Percentiles rank a stretch among this genome's conserved stretches.
Conservation (phyloP, 2,329 filamentous ascomycete genomes). For the Aspergillus novofumigatus region DNA sequence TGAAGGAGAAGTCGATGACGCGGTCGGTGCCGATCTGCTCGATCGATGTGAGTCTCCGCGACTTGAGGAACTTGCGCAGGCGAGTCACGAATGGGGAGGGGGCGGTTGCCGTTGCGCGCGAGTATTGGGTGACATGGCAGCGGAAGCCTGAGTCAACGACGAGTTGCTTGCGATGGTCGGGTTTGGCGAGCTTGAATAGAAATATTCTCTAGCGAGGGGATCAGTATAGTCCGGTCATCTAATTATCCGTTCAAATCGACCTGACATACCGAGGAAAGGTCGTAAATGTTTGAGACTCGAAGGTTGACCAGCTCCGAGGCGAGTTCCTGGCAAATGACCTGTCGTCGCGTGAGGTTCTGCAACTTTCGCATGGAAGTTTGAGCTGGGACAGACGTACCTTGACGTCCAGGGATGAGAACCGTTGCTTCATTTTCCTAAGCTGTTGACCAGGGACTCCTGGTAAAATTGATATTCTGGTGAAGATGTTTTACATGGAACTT, state of each 20-base stretch:
- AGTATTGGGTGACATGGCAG: slow-evolving; percentile 88
- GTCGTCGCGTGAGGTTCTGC: slow-evolving; percentile 8
- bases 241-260: slow-evolving; percentile 1
- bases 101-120: slow-evolving; percentile 75
- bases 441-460: slow-evolving; percentile 9
- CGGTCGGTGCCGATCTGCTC: slow-evolving; percentile 87
- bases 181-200: slow-evolving; percentile 90
- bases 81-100: slow-evolving; percentile 83
- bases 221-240: not conserved
- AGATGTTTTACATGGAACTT: slow-evolving; percentile 15
- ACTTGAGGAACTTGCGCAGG: slow-evolving; percentile 83
- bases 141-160: slow-evolving; percentile 94
- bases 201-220: slow-evolving; percentile 66
- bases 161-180: slow-evolving; percentile 81
- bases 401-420: slow-evolving; percentile 56
- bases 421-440: slow-evolving; percentile 50
- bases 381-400: slow-evolving; percentile 38
- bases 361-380: not conserved
- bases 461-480: slow-evolving; percentile 2
- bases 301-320: slow-evolving; percentile 69
- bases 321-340: slow-evolving; percentile 95
- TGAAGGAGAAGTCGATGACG: slow-evolving; percentile 88
- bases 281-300: slow-evolving; percentile 90
- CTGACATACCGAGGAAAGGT: slow-evolving; percentile 68
- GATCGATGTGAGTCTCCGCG: slow-evolving; percentile 74